Percentiles rank a stretch among this genome's conserved stretches.
Conservation (phyloP, 2,329 filamentous ascomycete genomes). For the Exophiala calicioides region DNA sequence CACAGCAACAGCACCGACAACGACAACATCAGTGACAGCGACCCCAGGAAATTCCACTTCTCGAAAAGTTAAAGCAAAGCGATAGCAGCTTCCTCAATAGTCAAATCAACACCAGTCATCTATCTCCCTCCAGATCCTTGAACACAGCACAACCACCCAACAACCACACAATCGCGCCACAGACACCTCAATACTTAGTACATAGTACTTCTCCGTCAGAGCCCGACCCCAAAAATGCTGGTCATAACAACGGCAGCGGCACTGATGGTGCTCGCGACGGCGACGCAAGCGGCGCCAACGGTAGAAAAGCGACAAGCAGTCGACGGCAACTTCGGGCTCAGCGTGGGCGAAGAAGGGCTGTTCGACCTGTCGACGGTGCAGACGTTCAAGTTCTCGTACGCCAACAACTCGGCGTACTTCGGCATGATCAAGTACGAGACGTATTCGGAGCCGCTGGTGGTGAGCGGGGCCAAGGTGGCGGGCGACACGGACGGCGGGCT, state of each 20-base stretch:
- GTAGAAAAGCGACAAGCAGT: neutral
- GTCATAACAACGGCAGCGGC: neutral
- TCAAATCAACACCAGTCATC: too few relatives aligned
- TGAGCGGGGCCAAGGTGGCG: constrained; percentile 5
- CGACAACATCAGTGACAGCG: too few relatives aligned
- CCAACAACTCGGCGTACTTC: constrained; percentile 21
- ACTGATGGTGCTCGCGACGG: neutral
- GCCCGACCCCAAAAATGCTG: neutral
- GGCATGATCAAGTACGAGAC: constrained; percentile 19
- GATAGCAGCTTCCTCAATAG: too few relatives aligned
- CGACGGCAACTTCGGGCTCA: constrained; percentile 4
- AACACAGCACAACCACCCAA: neutral
- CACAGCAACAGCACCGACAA: too few relatives aligned
- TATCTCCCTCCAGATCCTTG: too few relatives aligned
- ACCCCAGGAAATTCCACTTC: too few relatives aligned
- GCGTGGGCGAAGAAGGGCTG: constrained; percentile 1
- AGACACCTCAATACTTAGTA: neutral
- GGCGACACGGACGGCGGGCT: constrained; percentile 12
- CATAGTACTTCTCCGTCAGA: too few relatives aligned
- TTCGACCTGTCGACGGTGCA: constrained; percentile 15
- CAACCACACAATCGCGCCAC: neutral
- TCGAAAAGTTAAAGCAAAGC: too few relatives aligned
- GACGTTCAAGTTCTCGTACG: constrained; percentile 13
- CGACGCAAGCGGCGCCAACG: neutral
- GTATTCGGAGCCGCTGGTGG: constrained; percentile 19